A percentile compares a stretch with the other conserved stretches of the same genome.
Evolutionary conservation across 345 rosid species (phyloP).

Genomic region (Draba incana): DNA sequence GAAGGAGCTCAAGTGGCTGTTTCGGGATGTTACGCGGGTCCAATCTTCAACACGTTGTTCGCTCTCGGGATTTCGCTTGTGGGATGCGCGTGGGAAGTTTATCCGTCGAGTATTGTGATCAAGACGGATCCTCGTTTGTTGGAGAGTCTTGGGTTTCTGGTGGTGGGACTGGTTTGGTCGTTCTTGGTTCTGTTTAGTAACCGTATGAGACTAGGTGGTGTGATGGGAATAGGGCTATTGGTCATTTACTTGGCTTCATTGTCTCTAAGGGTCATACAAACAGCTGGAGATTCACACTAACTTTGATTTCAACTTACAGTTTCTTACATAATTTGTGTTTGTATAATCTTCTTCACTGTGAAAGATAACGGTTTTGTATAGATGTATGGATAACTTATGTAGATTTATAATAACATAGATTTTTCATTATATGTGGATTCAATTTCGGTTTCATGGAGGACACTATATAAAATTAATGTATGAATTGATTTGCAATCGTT

Average conservation of each 20-base stretch:
- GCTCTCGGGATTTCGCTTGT: constrained; percentile 75
- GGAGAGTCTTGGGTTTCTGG: constrained; percentile 72
- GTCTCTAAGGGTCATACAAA: constrained; percentile 53
- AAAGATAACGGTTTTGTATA: constrained; percentile 12
- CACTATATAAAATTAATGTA: not conserved
- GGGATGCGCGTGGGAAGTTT: constrained; percentile 61
- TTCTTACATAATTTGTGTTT: constrained; percentile 10
- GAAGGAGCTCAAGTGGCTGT: constrained; percentile 86
- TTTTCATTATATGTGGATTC: not conserved
- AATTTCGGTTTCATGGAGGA: constrained; percentile 14
- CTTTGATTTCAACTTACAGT: constrained; percentile 20
- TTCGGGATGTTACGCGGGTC: constrained; percentile 93
- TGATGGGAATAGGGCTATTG: constrained; percentile 73
- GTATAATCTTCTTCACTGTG: constrained; percentile 20
- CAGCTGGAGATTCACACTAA: constrained; percentile 39
- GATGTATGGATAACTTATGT: constrained; percentile 1
- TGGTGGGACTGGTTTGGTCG: constrained; percentile 80
- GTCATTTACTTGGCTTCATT: constrained; percentile 76
- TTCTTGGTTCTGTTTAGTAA: constrained; percentile 74
- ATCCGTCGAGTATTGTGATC: constrained; percentile 60
- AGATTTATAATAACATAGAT: constrained; percentile 20
- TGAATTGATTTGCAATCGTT: not conserved
- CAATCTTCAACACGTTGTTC: constrained; percentile 79
- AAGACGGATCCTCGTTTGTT: constrained; percentile 65
- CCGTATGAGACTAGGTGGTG: constrained; percentile 64